Evolutionary conservation across 805 yeast genomes (phyloP), one percentile per base, ranked within the genome.

Genomic region (Dipodascopsis uninucleata): DNA sequence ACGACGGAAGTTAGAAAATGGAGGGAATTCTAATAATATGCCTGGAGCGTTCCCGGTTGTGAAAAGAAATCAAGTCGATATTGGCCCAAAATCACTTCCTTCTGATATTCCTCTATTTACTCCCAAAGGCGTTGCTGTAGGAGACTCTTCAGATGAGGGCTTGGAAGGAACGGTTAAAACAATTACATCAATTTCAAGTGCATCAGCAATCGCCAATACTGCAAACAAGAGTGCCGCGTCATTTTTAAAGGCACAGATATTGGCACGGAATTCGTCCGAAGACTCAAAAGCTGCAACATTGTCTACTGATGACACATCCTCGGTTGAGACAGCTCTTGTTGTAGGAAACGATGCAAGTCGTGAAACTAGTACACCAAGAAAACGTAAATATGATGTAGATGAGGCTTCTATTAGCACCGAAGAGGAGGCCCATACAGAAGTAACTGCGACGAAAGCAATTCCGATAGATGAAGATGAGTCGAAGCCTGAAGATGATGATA

Each of bases 71-170:
- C 87, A 88, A 2, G 77, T 79, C 50, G 94, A 85, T 53, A 79
- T 75, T 57, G 93, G 87, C 1, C 93, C 94, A 2, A 68, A 78
- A 2, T 66, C 70, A 9, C 85, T 94, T 0, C 77, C 77, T 41
- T 76, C 73, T 16, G 82, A 80, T 57, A 76, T 89, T 72, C 93
- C 93, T 8, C 66, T 88, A 50, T 81, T 82, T 64, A 82, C 83
- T 43, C 78, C 85, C 0, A 67, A 73, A n/a, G 95, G 96, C 4
- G 77, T 82, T 49, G 63, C 76, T 31, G 86, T 85, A 3, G 87
- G 86, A n/a, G n/a, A n/a, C n/a, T 3, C 79, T 82, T 1, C 64
- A 76, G 47, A 76, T 18, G 20, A 9, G 35, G 10, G 35, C 10
- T 9, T 14, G 17, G 10, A 12, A 14, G 10, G 41, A 16, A 43